Conservation (phyloP, 148 eudicot species). For the Nepenthes mirabilis region DNA sequence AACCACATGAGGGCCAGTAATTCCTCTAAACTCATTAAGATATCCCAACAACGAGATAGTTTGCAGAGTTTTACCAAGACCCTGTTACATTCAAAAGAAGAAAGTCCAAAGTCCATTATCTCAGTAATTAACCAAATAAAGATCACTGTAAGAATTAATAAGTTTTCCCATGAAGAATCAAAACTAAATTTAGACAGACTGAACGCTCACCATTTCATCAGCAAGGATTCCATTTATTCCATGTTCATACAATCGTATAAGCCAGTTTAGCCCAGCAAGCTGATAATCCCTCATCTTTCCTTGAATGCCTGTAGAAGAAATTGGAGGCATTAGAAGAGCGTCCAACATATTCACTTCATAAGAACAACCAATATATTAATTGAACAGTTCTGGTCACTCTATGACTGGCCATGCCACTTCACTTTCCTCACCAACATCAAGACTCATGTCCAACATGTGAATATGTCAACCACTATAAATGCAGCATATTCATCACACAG, state of each 20-base stretch:
- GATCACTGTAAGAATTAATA: neutral
- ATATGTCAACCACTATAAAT: too few species aligned
- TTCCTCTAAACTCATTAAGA: conserved; percentile 89
- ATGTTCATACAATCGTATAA: conserved; percentile 87
- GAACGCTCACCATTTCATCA: conserved; percentile 76
- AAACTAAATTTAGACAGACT: neutral
- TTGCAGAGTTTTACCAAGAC: conserved; percentile 97
- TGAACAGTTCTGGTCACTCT: neutral
- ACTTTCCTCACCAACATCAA: too few species aligned
- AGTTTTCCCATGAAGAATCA: neutral
- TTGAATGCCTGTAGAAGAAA: conserved; percentile 56
- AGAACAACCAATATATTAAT: neutral
- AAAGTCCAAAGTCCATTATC: too few species aligned
- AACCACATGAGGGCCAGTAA: conserved; percentile 98
- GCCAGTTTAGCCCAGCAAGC: conserved; percentile 98
- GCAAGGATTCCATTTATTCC: conserved; percentile 99
- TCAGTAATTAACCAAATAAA: neutral
- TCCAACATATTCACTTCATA: too few species aligned
- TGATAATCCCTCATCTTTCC: conserved; percentile 99
- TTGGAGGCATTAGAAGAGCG: neutral
- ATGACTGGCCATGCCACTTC: too few species aligned
- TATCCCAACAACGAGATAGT: conserved; percentile 94
- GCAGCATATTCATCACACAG: too few species aligned
- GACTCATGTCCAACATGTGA: too few species aligned
- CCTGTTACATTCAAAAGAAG: conserved; percentile 23